These are phyloP conservation scores for Populus alba DNA, from an alignment of 345 rosid species.

Conservation along the genomic window DNA sequence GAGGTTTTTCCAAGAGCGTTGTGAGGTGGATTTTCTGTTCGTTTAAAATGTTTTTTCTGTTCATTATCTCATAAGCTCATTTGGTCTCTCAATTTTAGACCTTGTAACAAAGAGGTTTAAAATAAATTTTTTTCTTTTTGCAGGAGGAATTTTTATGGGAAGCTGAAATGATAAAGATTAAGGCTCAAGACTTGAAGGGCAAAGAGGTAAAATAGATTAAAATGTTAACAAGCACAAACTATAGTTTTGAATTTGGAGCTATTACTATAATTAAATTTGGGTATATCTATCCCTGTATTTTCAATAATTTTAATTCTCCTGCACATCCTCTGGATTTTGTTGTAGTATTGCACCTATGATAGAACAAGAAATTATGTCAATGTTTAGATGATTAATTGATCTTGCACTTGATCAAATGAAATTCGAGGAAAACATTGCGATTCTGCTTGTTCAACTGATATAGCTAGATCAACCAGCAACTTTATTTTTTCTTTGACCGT, in stretches of 20 bases:
- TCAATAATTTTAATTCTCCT: not conserved
- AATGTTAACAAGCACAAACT: not conserved
- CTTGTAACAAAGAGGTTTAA: not conserved
- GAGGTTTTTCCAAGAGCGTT: constrained; percentile 92
- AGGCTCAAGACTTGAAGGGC: constrained; percentile 95
- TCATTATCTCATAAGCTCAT: not conserved
- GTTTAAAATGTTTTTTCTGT: not conserved
- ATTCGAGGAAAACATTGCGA: not conserved
- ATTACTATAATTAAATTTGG: not conserved
- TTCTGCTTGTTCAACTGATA: not conserved
- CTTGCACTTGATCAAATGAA: not conserved
- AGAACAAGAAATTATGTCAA: not conserved
- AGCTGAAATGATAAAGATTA: constrained; percentile 95
- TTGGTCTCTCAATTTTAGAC: not conserved
- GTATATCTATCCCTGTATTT: not conserved
- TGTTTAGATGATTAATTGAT: not conserved
- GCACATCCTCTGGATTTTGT: not conserved
- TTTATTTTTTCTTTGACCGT: not conserved
- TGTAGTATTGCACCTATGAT: not conserved
- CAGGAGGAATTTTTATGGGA: constrained; percentile 99
- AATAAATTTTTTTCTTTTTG: constrained; percentile 14
- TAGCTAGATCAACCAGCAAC: not conserved
- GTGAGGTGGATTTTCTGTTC: constrained; percentile 57
- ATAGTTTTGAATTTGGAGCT: not conserved
- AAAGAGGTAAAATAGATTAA: constrained; percentile 71